Percentiles rank a stretch among this genome's conserved stretches.
Conservation (phyloP, 306 rosid species). For the Prinsepia uniflora region DNA sequence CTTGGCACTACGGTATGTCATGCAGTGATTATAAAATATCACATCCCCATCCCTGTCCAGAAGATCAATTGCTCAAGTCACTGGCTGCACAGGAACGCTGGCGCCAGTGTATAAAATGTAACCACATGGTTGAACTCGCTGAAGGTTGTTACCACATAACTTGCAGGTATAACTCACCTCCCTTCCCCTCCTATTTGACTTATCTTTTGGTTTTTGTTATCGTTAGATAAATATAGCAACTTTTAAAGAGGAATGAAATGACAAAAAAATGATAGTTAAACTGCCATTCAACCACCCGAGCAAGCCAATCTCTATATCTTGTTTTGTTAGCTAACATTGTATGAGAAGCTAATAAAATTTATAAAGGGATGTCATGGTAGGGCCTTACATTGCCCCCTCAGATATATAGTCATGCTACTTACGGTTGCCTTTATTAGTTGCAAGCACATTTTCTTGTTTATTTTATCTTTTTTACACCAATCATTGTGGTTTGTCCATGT, state of each 20-base stretch:
- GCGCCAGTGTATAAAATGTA: constrained; percentile 74
- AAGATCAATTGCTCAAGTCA: constrained; percentile 57
- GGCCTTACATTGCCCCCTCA: neutral
- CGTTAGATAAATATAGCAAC: neutral
- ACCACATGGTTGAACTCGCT: constrained; percentile 73
- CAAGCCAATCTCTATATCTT: neutral
- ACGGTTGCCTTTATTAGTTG: neutral
- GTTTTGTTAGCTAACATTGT: neutral
- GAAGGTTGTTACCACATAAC: constrained; percentile 93
- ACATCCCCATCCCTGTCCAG: constrained; percentile 41
- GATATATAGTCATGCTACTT: no score
- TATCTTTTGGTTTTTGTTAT: neutral
- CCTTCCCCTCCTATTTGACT: neutral
- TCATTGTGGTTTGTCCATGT: neutral
- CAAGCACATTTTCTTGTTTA: neutral
- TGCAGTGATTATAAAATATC: constrained; percentile 43
- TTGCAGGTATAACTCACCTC: constrained; percentile 58
- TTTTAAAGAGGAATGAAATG: neutral
- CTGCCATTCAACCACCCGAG: neutral
- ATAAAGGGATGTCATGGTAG: neutral
- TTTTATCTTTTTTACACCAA: no score
- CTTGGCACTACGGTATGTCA: constrained; percentile 60
- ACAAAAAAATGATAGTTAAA: neutral
- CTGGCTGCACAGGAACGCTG: constrained; percentile 54
- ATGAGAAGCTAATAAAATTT: neutral